Percentiles rank a stretch among this genome's conserved stretches.
phyloP scores from a whole-genome alignment of 768 basidiomycete genomes.

The Boletus speciosus region DNA sequence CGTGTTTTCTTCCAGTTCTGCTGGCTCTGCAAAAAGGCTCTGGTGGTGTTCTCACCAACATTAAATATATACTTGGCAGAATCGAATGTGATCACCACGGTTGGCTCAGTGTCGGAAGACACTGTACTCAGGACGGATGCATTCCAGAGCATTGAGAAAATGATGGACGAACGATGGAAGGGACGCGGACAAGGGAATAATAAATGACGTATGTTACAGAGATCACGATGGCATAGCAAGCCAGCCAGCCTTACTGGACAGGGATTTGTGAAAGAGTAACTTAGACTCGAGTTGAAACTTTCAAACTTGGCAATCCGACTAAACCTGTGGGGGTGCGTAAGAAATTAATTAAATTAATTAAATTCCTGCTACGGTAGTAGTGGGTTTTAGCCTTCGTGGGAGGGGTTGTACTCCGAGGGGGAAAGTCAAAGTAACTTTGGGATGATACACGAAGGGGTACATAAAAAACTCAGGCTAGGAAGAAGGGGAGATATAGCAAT shows the following conservation, averaged over 20 bases:
- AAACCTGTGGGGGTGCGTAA: too few species aligned
- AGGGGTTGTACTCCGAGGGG: too few species aligned
- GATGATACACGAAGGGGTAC: too few species aligned
- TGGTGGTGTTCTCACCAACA: slow-evolving; percentile 74
- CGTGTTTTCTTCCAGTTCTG: slow-evolving; percentile 63
- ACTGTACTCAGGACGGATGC: slow-evolving; percentile 54
- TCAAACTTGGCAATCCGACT: too few species aligned
- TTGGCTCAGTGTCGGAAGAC: slow-evolving; percentile 79
- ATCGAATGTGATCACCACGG: slow-evolving; percentile 72
- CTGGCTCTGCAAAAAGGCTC: slow-evolving; percentile 67
- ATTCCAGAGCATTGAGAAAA: slow-evolving; percentile 54
- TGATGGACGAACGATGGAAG: slow-evolving; percentile 16
- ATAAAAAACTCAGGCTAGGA: too few species aligned
- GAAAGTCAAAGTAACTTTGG: too few species aligned
- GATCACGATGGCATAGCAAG: slow-evolving; percentile 24
- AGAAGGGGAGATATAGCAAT: too few species aligned
- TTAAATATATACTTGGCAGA: slow-evolving; percentile 86
- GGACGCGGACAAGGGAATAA: slow-evolving; percentile 7
- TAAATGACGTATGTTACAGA: slow-evolving; percentile 22
- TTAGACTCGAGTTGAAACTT: too few species aligned
- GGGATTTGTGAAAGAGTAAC: background rate
- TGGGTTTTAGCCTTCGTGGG: too few species aligned
- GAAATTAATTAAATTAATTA: too few species aligned
- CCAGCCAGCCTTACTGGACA: slow-evolving; percentile 20
- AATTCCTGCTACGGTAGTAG: too few species aligned